Evolutionary conservation across 108 stramenopile genomes (phyloP).

Genomic region (Cyclotella sp.): DNA sequence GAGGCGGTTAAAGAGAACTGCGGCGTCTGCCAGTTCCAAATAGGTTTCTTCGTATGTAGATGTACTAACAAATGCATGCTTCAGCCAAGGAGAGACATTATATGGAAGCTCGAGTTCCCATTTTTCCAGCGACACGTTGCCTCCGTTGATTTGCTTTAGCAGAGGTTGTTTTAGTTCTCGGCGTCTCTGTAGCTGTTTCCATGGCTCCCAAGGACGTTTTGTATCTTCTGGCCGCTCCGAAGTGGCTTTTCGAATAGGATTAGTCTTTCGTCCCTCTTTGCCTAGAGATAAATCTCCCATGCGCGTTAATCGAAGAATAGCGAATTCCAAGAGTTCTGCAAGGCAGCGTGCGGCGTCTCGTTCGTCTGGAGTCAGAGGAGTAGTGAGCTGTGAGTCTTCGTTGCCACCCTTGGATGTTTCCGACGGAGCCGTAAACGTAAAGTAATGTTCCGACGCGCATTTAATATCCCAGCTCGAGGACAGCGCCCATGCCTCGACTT

Average conservation of each 20-base stretch:
- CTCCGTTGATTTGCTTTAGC: background rate
- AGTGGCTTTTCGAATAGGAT: slow-evolving; percentile 57
- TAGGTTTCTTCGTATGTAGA: slow-evolving; percentile 59
- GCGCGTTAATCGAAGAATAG: slow-evolving; percentile 65
- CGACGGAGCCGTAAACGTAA: slow-evolving; percentile 22
- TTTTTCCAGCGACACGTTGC: background rate
- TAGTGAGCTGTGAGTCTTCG: background rate
- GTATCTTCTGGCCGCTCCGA: slow-evolving; percentile 61
- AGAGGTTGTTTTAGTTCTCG: slow-evolving; percentile 15
- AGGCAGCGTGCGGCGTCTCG: slow-evolving; percentile 58
- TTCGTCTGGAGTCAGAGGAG: slow-evolving; percentile 32
- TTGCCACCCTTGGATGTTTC: background rate
- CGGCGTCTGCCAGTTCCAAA: slow-evolving; percentile 58
- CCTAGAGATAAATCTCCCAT: slow-evolving; percentile 61
- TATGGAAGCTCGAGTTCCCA: slow-evolving; percentile 24
- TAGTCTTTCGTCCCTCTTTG: slow-evolving; percentile 24
- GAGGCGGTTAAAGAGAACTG: slow-evolving; percentile 56
- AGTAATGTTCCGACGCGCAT: slow-evolving; percentile 48
- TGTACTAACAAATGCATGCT: slow-evolving; percentile 20
- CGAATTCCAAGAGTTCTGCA: slow-evolving; percentile 73
- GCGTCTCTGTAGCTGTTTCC: slow-evolving; percentile 44
- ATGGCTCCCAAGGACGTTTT: slow-evolving; percentile 63
- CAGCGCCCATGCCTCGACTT: slow-evolving; percentile 73
- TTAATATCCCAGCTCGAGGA: slow-evolving; percentile 85
- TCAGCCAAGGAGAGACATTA: slow-evolving; percentile 42